A percentile compares a stretch with the other conserved stretches of the same genome.
Evolutionary conservation across 805 yeast species (phyloP).

Genomic region (Wickerhamomyces tratensis): DNA sequence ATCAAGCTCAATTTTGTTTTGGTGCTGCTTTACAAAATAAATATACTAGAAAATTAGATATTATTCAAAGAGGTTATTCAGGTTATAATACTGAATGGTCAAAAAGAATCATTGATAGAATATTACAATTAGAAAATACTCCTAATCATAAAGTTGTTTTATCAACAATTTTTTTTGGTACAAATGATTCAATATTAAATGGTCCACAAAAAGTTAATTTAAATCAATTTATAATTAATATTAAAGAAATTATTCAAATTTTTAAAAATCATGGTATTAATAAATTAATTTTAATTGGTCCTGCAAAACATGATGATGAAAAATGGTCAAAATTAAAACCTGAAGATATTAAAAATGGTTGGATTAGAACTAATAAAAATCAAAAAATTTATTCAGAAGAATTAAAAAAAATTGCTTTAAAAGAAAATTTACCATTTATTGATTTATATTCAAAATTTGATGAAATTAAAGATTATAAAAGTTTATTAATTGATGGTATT

Average conservation of each 20-base stretch:
- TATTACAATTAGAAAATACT: slow-evolving; percentile 39
- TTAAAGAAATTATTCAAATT: slow-evolving; percentile 29
- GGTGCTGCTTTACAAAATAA: slow-evolving; percentile 39
- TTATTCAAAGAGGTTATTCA: slow-evolving; percentile 63
- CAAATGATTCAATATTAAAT: slow-evolving; percentile 57
- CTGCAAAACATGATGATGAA: slow-evolving; percentile 43
- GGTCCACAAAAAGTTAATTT: slow-evolving; percentile 42
- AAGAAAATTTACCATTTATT: slow-evolving; percentile 44
- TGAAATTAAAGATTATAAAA: slow-evolving; percentile 27
- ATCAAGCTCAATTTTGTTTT: slow-evolving; percentile 29
- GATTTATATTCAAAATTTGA: slow-evolving; percentile 40
- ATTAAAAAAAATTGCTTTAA: slow-evolving; percentile 33
- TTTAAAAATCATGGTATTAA: slow-evolving; percentile 30
- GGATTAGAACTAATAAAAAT: slow-evolving; percentile 34
- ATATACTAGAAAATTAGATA: slow-evolving; percentile 57
- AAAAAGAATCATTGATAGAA: slow-evolving; percentile 33
- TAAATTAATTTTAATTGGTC: slow-evolving; percentile 50
- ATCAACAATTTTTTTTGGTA: slow-evolving; percentile 64
- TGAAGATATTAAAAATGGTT: slow-evolving; percentile 28
- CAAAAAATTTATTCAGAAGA: slow-evolving; percentile 43
- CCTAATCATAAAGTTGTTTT: slow-evolving; percentile 25
- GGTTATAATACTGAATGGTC: slow-evolving; percentile 72
- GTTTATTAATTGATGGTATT: slow-evolving; percentile 42
- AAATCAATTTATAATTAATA: slow-evolving; percentile 38
- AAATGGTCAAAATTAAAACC: slow-evolving; percentile 26